A percentile compares a stretch with the other conserved stretches of the same genome.
These are phyloP conservation scores for Hippophae tibetana DNA, from an alignment of 306 rosid genomes.

Conservation along the genomic window DNA sequence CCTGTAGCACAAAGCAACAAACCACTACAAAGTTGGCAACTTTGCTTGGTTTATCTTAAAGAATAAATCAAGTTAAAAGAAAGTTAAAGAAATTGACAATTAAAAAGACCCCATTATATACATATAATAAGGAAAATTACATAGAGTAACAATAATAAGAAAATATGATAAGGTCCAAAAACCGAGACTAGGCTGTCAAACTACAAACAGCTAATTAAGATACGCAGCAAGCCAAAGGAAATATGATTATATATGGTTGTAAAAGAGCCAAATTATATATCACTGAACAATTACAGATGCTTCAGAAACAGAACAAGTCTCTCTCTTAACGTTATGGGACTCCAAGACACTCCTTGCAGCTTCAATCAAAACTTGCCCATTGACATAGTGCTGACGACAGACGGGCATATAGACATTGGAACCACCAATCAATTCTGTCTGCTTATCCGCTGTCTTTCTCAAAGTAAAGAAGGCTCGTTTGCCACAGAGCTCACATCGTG, in stretches of 20 bases:
- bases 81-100: no score
- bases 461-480: constrained; percentile 74
- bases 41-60: no score
- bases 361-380: constrained; percentile 42
- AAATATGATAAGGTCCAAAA: no score
- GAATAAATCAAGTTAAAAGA: no score
- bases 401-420: constrained; percentile 85
- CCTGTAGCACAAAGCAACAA: no score
- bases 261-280: constrained; percentile 3
- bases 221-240: constrained; percentile 6
- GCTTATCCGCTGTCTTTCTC: constrained; percentile 53
- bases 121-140: no score
- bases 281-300: constrained; percentile 27
- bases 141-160: no score
- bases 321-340: constrained; percentile 25
- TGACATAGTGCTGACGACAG: constrained; percentile 62
- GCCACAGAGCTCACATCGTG: constrained; percentile 90
- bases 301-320: constrained; percentile 17
- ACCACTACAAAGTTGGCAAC: no score
- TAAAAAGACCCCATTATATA: no score
- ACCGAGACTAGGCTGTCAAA: neutral
- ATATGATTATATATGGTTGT: neutral
- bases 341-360: constrained; percentile 37
- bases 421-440: constrained; percentile 73
- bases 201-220: constrained; percentile 7